phyloP scores from a whole-genome alignment of 2,329 filamentous ascomycete genomes.

The Phaeosphaeriaceae sp. region DNA sequence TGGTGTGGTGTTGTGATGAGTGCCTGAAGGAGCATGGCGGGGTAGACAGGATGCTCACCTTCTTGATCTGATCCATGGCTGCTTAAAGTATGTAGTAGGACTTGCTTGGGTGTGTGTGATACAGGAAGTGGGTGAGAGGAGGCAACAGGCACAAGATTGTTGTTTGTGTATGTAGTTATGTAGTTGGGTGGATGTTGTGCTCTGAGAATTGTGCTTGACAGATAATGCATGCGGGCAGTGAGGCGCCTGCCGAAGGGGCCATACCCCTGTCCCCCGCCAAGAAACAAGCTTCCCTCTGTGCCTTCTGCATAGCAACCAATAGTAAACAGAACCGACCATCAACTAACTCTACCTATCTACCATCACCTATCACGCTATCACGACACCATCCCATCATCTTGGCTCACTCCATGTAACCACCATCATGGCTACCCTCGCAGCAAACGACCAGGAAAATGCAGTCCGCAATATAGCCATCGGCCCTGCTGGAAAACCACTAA shows the following conservation, averaged over 20 bases:
- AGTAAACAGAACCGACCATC: conserved; percentile 34
- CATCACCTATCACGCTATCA: no score
- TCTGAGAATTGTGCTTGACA: conserved; percentile 28
- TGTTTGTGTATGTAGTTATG: conserved; percentile 5
- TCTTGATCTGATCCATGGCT: conserved; percentile 86
- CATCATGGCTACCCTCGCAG: conserved; percentile 71
- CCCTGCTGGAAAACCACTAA: conserved; percentile 73
- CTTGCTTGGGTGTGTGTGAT: conserved; percentile 7
- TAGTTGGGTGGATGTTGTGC: conserved; percentile 24
- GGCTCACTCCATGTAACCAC: conserved; percentile 41
- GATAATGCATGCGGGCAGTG: conserved; percentile 39
- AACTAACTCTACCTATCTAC: conserved; percentile 12
- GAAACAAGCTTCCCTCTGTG: conserved; percentile 5
- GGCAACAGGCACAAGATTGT: conserved; percentile 8
- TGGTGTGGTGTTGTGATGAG: background rate
- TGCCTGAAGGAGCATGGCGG: conserved; percentile 36
- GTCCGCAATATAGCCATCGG: conserved; percentile 75
- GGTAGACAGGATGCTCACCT: conserved; percentile 66
- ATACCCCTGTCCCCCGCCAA: conserved; percentile 17
- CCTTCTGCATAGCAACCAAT: conserved; percentile 2
- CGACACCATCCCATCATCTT: no score
- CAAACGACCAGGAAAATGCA: conserved; percentile 85
- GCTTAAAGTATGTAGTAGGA: conserved; percentile 13
- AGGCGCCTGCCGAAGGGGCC: conserved; percentile 25
- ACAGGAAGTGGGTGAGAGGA: conserved; percentile 5